Evolutionary conservation across 768 basidiomycete species (phyloP).

Genomic region (Leccinellum rugosiceps): DNA sequence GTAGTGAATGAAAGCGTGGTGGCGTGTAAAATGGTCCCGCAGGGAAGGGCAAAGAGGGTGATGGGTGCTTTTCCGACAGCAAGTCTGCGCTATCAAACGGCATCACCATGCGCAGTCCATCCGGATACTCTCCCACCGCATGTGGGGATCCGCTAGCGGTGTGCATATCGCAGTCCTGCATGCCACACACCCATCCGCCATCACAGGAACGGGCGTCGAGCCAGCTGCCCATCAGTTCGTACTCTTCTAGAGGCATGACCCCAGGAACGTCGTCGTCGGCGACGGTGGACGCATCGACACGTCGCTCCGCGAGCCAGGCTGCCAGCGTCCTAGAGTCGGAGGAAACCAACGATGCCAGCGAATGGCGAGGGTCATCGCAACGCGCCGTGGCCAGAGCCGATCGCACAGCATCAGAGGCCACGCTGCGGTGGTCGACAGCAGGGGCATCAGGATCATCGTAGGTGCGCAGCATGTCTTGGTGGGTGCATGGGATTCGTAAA

Average conservation of each 20-base stretch:
- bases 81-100: conserved; percentile 23
- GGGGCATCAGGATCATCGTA: conserved; percentile 6
- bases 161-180: conserved; percentile 30
- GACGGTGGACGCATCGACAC: conserved; percentile 26
- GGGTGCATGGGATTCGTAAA: conserved; percentile 8
- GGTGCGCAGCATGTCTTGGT: conserved; percentile 6
- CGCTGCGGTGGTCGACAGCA: not conserved
- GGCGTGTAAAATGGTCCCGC: conserved; percentile 16
- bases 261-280: conserved; percentile 25
- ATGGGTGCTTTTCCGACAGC: conserved; percentile 1
- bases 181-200: conserved; percentile 28
- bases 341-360: conserved; percentile 29
- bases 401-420: conserved; percentile 2
- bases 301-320: conserved; percentile 41
- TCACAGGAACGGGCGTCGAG: conserved; percentile 25
- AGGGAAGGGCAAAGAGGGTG: conserved; percentile 10
- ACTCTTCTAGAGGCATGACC: conserved; percentile 44
- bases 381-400: conserved; percentile 3
- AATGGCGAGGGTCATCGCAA: conserved; percentile 18
- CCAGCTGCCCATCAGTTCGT: conserved; percentile 51
- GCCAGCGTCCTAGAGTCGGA: conserved; percentile 33
- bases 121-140: conserved; percentile 18
- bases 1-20: conserved; percentile 22
- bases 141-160: conserved; percentile 33
- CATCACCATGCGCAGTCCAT: conserved; percentile 23